phyloP scores from a whole-genome alignment of 176 grass and related monocot species.

The Phoenix dactylifera region DNA sequence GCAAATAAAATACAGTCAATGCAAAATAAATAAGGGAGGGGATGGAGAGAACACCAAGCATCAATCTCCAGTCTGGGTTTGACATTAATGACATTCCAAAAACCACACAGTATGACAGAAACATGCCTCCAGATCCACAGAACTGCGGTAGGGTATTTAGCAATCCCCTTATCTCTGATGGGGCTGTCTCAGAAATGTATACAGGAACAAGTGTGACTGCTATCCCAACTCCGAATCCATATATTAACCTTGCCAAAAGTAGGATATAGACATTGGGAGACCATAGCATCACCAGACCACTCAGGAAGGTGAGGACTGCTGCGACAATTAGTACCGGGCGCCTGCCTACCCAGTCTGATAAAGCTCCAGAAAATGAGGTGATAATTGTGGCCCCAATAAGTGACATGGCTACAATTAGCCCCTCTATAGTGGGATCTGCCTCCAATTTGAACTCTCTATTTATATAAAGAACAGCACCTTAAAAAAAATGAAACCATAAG shows the following conservation, averaged over 20 bases:
- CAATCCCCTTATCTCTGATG: conserved; percentile 67
- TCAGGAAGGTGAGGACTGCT: conserved; percentile 57
- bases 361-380: conserved; percentile 70
- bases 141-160: conserved; percentile 87
- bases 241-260: conserved; percentile 65
- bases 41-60: conserved; percentile 73
- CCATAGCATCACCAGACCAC: conserved; percentile 80
- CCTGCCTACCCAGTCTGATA: conserved; percentile 62
- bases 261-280: conserved; percentile 76
- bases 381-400: conserved; percentile 82
- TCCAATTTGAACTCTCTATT: conserved; percentile 78
- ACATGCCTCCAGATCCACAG: conserved; percentile 75
- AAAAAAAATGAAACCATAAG: conserved; percentile 3
- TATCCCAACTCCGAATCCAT: conserved; percentile 78
- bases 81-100: conserved; percentile 76
- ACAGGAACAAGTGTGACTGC: conserved; percentile 77
- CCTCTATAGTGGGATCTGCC: conserved; percentile 62
- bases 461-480: conserved; percentile 81
- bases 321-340: conserved; percentile 76
- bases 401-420: conserved; percentile 82
- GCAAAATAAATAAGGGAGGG: conserved; percentile 70
- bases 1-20: conserved; percentile 63
- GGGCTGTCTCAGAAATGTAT: conserved; percentile 94
- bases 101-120: conserved; percentile 89
- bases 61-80: conserved; percentile 79